phyloP scores from a whole-genome alignment of 441 rosid genomes.

The Erodium trifolium region DNA sequence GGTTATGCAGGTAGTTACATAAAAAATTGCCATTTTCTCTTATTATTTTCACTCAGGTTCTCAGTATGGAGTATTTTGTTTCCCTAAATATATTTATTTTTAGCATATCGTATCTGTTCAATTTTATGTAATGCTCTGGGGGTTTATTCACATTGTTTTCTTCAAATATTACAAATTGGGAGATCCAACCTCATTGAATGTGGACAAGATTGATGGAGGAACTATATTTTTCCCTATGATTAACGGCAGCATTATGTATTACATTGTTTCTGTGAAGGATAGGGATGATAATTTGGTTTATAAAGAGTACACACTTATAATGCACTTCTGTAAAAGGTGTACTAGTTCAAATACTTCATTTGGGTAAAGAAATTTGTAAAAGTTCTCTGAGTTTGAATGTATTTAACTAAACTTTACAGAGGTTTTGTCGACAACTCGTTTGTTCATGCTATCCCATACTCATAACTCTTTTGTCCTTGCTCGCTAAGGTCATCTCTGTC shows the following conservation, averaged over 20 bases:
- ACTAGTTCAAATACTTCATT: not conserved
- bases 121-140: no score
- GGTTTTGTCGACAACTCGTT: no score
- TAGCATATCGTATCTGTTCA: no score
- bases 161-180: not conserved
- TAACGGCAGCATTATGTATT: not conserved
- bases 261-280: not conserved
- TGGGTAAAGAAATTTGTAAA: not conserved
- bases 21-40: not conserved
- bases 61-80: no score
- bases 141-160: not conserved
- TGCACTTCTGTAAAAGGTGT: not conserved
- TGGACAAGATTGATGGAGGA: not conserved
- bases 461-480: no score
- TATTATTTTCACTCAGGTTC: no score
- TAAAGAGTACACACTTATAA: not conserved
- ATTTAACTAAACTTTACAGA: not conserved
- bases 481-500: no score
- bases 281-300: not conserved
- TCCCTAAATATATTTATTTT: no score
- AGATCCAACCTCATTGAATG: not conserved
- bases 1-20: slow-evolving; percentile 81
- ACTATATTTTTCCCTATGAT: not conserved
- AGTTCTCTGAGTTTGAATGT: not conserved
- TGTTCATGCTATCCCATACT: no score